Conservation (phyloP, 805 yeast species). For the Candida awuae region DNA sequence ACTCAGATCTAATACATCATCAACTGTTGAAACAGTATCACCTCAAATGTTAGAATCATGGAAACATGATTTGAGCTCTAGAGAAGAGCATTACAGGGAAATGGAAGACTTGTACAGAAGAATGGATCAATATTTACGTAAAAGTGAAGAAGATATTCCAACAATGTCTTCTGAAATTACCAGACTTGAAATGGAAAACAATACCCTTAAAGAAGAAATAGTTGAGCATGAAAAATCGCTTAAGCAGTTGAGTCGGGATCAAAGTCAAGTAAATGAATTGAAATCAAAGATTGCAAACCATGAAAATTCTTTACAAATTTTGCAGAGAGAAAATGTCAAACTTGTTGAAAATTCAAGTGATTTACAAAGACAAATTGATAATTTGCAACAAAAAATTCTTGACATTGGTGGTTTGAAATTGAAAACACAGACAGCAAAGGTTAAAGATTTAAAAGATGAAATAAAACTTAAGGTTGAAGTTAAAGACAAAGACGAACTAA, state of each 20-base stretch:
- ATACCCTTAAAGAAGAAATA: conserved; percentile 48
- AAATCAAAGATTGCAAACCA: conserved; percentile 16
- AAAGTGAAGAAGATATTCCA: conserved; percentile 59
- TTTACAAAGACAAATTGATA: conserved; percentile 47
- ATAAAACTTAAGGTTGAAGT: conserved; percentile 53
- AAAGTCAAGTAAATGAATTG: conserved; percentile 28
- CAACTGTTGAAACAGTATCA: conserved; percentile 24
- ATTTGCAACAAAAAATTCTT: conserved; percentile 70
- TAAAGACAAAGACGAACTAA: conserved; percentile 47
- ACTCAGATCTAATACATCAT: conserved; percentile 31
- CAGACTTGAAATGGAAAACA: conserved; percentile 54
- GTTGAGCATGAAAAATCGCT: conserved; percentile 38
- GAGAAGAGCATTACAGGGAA: conserved; percentile 35
- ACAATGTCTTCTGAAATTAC: conserved; percentile 56
- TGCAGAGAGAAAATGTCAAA: conserved; percentile 23
- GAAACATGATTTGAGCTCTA: conserved; percentile 43
- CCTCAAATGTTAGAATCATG: conserved; percentile 50
- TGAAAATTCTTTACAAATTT: conserved; percentile 30
- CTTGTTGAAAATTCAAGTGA: conserved; percentile 49
- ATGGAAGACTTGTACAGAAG: conserved; percentile 41
- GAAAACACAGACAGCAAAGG: conserved; percentile 71
- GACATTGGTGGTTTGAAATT: conserved; percentile 86
- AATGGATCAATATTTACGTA: conserved; percentile 52
- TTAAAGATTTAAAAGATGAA: conserved; percentile 63
- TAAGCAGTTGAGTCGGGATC: conserved; percentile 27